These are phyloP conservation scores for Hydnomerulius pinastri DNA, from an alignment of 768 basidiomycete species.

Conservation along the genomic window DNA sequence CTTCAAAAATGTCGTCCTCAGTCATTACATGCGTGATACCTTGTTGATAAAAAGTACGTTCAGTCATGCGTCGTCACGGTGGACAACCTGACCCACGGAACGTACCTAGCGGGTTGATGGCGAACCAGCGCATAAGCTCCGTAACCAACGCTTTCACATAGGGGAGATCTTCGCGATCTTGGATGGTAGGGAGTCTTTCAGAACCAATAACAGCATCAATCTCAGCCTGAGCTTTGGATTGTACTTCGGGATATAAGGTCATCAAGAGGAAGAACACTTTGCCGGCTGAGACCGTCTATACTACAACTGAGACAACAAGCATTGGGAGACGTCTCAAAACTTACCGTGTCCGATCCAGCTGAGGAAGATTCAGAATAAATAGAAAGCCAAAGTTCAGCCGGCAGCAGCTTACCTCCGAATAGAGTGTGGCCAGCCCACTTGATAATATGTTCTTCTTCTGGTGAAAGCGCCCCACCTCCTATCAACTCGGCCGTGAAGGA, in stretches of 20 bases:
- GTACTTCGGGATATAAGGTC: conserved; percentile 1
- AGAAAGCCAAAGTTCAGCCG: conserved; percentile 34
- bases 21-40: conserved; percentile 15
- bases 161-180: conserved; percentile 9
- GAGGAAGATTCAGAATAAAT: background rate
- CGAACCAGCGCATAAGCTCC: conserved; percentile 9
- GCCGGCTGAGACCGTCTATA: background rate
- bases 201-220: conserved; percentile 5
- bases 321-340: background rate
- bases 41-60: conserved; percentile 29
- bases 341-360: conserved; percentile 4
- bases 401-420: conserved; percentile 37
- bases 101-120: conserved; percentile 1
- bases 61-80: background rate
- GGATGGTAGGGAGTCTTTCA: conserved; percentile 12
- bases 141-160: conserved; percentile 9
- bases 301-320: background rate
- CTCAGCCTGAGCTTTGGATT: conserved; percentile 3
- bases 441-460: conserved; percentile 4
- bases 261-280: conserved; percentile 8
- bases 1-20: conserved; percentile 14
- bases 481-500: conserved; percentile 4
- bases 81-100: conserved; percentile 41
- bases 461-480: background rate
- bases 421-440: conserved; percentile 5